Evolutionary conservation across 148 eudicot species (phyloP), one percentile per base, ranked within the genome.

Genomic region (Spergularia marina): DNA sequence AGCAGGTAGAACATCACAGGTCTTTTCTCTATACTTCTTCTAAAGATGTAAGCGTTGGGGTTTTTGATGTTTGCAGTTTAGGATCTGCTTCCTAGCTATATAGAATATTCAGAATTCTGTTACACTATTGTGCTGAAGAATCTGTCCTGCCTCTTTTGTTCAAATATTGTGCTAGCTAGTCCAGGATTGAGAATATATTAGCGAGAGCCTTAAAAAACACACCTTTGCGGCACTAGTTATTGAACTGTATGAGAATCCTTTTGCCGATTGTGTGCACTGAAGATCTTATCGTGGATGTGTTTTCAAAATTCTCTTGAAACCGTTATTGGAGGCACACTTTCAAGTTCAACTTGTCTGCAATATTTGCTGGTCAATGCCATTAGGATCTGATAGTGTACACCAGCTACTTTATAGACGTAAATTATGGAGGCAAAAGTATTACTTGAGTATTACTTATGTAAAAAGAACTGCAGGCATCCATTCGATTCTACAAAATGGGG

Each of bases 401-500:
- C 25, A 3, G 6, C 1, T 58, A 15, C 30, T 2, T 39, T 68
- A 15, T 8, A 53, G 54, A 44, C 56, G 6, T 77, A 52, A 64
- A 52, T 30, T 36, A 44, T n/a, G 65, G 12, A 17, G 75, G 65
- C 55, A 39, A 52, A 7, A 36, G 25, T 40, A 21, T 67, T 18
- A 71, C 36, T 65, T 72, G 13, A 57, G 17, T 61, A 16, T 55
- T 74, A 73, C 25, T 13, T 41, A 47, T 68, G 17, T 47, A 70
- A 65, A n/a, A n/a, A 68, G 70, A 76, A 81, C 71, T 84, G 72
- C 78, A 94, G 97, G 87, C 97, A 94, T 79, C 98, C 98, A 47
- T 94, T 94, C 85, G 98, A 94, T 83, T 90, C 98, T 78, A 87
- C 97, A 41, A 94, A 94, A 83, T 94, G 98, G 98, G 98, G 98